These are phyloP conservation scores for Psilocybe cyanescens DNA, from an alignment of 768 basidiomycete species.

Conservation along the genomic window DNA sequence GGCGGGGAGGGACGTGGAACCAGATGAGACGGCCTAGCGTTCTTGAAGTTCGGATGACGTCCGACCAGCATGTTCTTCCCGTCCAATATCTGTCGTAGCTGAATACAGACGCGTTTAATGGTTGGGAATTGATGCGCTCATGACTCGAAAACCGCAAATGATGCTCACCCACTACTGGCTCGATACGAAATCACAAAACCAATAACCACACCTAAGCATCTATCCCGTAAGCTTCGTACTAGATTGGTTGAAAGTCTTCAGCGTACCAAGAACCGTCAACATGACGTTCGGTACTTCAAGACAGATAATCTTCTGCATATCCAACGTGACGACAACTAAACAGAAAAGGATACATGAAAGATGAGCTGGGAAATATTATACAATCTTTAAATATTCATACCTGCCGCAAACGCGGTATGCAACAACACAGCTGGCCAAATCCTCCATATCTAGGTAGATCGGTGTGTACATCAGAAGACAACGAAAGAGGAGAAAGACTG, in stretches of 20 bases:
- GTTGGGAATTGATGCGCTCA: too few relatives aligned
- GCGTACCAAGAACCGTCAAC: slow-evolving; percentile 62
- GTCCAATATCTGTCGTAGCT: slow-evolving; percentile 71
- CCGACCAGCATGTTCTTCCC: slow-evolving; percentile 58
- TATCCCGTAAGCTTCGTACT: neutral
- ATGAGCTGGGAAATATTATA: neutral
- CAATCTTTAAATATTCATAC: slow-evolving; percentile 25
- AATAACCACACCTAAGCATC: slow-evolving; percentile 45
- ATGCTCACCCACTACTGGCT: slow-evolving; percentile 57
- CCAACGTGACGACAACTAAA: slow-evolving; percentile 47
- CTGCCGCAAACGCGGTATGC: slow-evolving; percentile 59
- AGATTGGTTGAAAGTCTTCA: too few relatives aligned
- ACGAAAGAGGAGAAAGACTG: neutral
- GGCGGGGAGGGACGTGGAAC: slow-evolving; percentile 61
- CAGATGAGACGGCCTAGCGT: slow-evolving; percentile 58
- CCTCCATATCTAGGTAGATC: slow-evolving; percentile 48
- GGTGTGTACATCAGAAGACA: neutral
- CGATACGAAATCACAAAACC: slow-evolving; percentile 74
- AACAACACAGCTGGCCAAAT: slow-evolving; percentile 73
- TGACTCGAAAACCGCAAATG: neutral
- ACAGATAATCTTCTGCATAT: slow-evolving; percentile 39
- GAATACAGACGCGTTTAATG: neutral
- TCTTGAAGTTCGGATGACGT: slow-evolving; percentile 53
- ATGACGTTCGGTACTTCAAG: slow-evolving; percentile 58
- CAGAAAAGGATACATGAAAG: neutral